Evolutionary conservation across 2,329 filamentous ascomycete species (phyloP), one percentile per base, ranked within the genome.

Genomic region (Phyllosticta citriasiana): DNA sequence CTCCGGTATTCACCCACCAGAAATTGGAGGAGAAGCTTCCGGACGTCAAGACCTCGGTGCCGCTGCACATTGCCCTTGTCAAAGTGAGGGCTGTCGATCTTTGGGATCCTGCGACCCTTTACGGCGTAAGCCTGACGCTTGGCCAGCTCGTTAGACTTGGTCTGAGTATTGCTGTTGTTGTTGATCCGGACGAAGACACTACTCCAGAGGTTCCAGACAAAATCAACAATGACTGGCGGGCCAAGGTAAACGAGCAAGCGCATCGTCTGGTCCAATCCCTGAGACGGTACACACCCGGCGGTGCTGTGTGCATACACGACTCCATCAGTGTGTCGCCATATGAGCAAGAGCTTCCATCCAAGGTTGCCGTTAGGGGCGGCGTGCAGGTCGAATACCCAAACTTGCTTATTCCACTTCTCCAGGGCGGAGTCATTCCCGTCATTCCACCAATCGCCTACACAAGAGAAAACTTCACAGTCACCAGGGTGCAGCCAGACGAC

Each of bases 111-210:
- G 75, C 78, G 1, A 88, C 84, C 0, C 71, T 97, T 10, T 75
- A 82, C 54, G 92, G 91, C 1, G 84, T 97, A 62, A 90, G 88
- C 4, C 85, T 87, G 71, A 97, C 94, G 0, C 76, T 99, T 51
- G 86, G 87, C 30, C 93, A 96, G 72, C 84, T 99, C 57, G 84
- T 86, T 50, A 85, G 87, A 58, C 81, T 99, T 14, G 93, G 94
- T 2, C 82, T 99, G 66, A 80, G 85, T 57, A 91, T 91, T 63
- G 84, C 92, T 22, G 83, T 99, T 0, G 88, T 97, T 1, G 78
- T 97, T 8, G 93, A 97, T 67, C 88, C 86, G 57, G 74, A 79
- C 27, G 76, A 79, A 26, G 76, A 77, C 19, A 65, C 63, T 53
- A 70, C 61, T 25, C 71, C 61, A 62, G 68, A 62, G 70, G 72